Conservation (phyloP, 768 basidiomycete genomes). For the Lactifluus rugatus region DNA sequence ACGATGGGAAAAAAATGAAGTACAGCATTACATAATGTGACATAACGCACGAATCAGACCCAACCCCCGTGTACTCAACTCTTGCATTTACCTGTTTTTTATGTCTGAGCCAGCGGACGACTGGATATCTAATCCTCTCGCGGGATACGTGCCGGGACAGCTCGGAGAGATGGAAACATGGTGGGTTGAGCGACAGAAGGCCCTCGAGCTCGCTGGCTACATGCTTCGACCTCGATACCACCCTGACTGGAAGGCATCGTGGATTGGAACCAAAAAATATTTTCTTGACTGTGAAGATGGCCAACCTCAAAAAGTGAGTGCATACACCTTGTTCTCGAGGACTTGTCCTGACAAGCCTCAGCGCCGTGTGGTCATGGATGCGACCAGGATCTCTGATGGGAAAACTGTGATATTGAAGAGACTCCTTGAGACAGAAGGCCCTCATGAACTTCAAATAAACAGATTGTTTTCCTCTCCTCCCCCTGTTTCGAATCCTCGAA, state of each 20-base stretch:
- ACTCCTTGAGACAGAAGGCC: neutral
- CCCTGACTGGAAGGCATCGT: neutral
- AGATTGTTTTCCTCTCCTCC: neutral
- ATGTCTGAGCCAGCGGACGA: neutral
- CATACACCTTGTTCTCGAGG: no score
- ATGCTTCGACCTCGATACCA: neutral
- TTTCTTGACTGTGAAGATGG: neutral
- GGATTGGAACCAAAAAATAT: neutral
- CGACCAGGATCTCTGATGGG: constrained; percentile 7
- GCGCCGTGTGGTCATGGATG: neutral
- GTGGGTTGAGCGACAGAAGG: neutral
- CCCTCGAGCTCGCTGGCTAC: neutral
- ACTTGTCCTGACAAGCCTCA: neutral
- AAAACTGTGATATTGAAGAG: constrained; percentile 3
- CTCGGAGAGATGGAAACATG: neutral
- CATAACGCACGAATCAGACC: no score
- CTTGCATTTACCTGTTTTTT: neutral
- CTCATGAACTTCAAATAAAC: constrained; percentile 10
- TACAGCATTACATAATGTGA: no score
- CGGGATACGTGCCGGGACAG: neutral
- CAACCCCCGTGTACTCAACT: no score
- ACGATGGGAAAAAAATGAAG: no score
- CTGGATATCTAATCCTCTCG: neutral
- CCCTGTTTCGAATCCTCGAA: constrained; percentile 1
- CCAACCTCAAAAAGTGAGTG: constrained; percentile 3